phyloP scores from a whole-genome alignment of 2,329 filamentous ascomycete genomes.

The Claviceps digitariae region DNA sequence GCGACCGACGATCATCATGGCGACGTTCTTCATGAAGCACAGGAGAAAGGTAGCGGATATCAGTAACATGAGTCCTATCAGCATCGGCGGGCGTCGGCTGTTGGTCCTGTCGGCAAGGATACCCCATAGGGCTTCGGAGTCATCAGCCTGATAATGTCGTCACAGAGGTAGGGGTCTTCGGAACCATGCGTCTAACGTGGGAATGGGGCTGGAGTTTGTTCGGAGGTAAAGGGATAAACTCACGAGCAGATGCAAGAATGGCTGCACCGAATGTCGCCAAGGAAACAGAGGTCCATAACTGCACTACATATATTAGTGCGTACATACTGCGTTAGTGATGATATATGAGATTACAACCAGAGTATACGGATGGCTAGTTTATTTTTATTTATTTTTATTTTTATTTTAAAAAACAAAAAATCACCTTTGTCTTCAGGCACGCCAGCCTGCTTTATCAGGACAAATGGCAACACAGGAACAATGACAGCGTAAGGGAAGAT shows the following conservation, averaged over 20 bases:
- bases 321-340: background rate
- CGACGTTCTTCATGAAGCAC: constrained; percentile 17
- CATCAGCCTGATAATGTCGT: background rate
- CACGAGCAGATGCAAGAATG: constrained; percentile 19
- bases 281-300: constrained; percentile 23
- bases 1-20: constrained; percentile 20
- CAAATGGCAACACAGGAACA: constrained; percentile 21
- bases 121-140: constrained; percentile 19
- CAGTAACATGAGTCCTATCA: constrained; percentile 18
- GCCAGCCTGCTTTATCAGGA: constrained; percentile 14
- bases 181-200: background rate
- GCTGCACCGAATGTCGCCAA: constrained; percentile 20
- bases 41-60: constrained; percentile 18
- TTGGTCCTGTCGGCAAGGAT: constrained; percentile 21
- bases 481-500: constrained; percentile 23
- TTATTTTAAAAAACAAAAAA: too few species aligned
- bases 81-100: constrained; percentile 20
- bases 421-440: constrained; percentile 11
- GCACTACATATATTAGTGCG: constrained; percentile 11
- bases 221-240: constrained; percentile 3
- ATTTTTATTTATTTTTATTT: too few species aligned
- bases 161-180: background rate
- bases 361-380: background rate
- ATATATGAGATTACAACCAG: background rate
- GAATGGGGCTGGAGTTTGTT: background rate